Conservation (phyloP, 2,329 filamentous ascomycete genomes). For the Nemania sp. region DNA sequence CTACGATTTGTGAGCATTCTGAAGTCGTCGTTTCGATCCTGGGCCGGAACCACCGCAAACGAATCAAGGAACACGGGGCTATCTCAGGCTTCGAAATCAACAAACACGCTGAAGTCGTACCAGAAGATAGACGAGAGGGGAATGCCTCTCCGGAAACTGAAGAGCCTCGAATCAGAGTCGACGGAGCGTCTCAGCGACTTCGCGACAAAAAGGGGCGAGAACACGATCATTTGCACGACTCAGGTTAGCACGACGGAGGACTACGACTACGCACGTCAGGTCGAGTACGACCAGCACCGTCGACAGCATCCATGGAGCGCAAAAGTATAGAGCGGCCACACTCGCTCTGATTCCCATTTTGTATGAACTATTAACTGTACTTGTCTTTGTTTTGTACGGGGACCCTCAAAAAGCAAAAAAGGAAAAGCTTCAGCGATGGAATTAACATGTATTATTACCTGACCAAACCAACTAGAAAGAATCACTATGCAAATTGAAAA, state of each 20-base stretch:
- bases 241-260: slow-evolving; percentile 27
- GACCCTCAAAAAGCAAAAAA: too few relatives aligned
- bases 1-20: slow-evolving; percentile 30
- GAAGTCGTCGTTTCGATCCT: slow-evolving; percentile 25
- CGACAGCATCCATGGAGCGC: slow-evolving; percentile 25
- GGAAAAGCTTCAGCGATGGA: background rate
- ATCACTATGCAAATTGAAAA: background rate
- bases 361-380: background rate
- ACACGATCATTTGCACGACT: slow-evolving; percentile 33
- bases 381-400: background rate
- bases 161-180: slow-evolving; percentile 26
- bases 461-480: background rate
- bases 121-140: slow-evolving; percentile 32
- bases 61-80: slow-evolving; percentile 16
- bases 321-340: slow-evolving; percentile 1
- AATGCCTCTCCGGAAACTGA: slow-evolving; percentile 27
- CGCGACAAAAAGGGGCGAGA: slow-evolving; percentile 12
- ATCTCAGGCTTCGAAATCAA: slow-evolving; percentile 17
- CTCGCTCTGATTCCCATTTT: background rate
- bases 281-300: slow-evolving; percentile 21
- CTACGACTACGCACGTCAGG: slow-evolving; percentile 22
- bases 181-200: slow-evolving; percentile 32
- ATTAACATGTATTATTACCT: background rate
- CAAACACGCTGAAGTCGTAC: slow-evolving; percentile 19
- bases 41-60: slow-evolving; percentile 25